Percentiles rank a stretch among this genome's conserved stretches.
Evolutionary conservation across 2,329 filamentous ascomycete species (phyloP).

Genomic region (Aschersonia sp.): DNA sequence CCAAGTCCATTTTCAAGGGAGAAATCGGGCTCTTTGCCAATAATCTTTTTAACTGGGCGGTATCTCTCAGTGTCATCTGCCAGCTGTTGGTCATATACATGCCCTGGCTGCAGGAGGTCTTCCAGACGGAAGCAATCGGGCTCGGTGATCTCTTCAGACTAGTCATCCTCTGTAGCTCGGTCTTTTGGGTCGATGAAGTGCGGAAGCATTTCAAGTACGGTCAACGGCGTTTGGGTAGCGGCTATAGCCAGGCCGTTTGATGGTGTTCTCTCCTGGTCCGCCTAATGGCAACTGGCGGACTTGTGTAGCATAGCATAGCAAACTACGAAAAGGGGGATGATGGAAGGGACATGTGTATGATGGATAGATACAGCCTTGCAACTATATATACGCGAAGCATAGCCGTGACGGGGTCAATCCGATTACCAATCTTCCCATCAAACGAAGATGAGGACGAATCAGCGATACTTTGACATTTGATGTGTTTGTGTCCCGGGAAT

Average conservation of each 20-base stretch:
- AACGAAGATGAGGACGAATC: too few relatives aligned
- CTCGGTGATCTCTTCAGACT: slow-evolving; percentile 62
- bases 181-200: slow-evolving; percentile 90
- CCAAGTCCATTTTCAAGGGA: slow-evolving; percentile 75
- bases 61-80: slow-evolving; percentile 68
- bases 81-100: slow-evolving; percentile 91
- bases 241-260: slow-evolving; percentile 54
- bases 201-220: slow-evolving; percentile 65
- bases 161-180: slow-evolving; percentile 64
- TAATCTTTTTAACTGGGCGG: slow-evolving; percentile 92
- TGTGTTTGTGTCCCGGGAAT: too few relatives aligned
- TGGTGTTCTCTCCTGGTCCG: neutral
- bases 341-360: too few relatives aligned
- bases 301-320: too few relatives aligned
- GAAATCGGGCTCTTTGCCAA: slow-evolving; percentile 77
- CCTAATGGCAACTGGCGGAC: neutral
- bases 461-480: too few relatives aligned
- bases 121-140: slow-evolving; percentile 81
- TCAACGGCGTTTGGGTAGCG: slow-evolving; percentile 37
- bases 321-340: too few relatives aligned
- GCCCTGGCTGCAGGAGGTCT: slow-evolving; percentile 82
- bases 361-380: too few relatives aligned
- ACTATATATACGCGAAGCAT: too few relatives aligned
- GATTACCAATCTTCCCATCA: too few relatives aligned
- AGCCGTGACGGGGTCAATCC: too few relatives aligned